Conservation (phyloP, 1,139 yeast species). For the Candida glucosophila region DNA sequence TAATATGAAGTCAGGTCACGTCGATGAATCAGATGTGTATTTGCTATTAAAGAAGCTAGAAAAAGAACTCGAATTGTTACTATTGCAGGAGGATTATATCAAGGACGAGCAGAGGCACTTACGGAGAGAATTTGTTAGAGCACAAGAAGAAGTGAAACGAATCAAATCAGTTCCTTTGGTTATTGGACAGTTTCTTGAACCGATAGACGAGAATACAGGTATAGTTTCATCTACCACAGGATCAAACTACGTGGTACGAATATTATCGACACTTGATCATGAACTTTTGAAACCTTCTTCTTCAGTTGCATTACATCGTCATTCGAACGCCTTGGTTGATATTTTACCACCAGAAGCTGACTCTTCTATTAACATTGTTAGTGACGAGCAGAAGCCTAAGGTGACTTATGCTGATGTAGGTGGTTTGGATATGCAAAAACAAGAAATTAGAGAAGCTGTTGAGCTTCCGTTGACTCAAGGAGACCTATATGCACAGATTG, state of each 20-base stretch:
- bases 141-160: constrained; percentile 96
- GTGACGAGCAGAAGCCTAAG: constrained; percentile 90
- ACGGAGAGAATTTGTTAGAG: constrained; percentile 87
- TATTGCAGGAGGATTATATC: constrained; percentile 89
- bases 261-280: constrained; percentile 90
- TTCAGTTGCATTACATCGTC: constrained; percentile 95
- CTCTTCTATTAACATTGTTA: constrained; percentile 88
- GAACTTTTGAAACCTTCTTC: constrained; percentile 92
- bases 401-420: constrained; percentile 92
- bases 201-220: constrained; percentile 94
- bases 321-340: constrained; percentile 94
- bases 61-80: constrained; percentile 76
- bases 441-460: constrained; percentile 97
- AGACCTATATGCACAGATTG: constrained; percentile 92
- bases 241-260: constrained; percentile 91
- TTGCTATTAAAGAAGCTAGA: constrained; percentile 78
- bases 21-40: constrained; percentile 60
- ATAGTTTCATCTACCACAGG: constrained; percentile 97
- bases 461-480: constrained; percentile 95
- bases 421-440: constrained; percentile 98
- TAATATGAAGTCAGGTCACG: constrained; percentile 7
- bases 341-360: constrained; percentile 98
- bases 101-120: constrained; percentile 97
- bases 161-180: constrained; percentile 97
- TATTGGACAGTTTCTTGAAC: constrained; percentile 96